These are phyloP conservation scores for Cokeromyces recurvatus DNA, from an alignment of 371 early-diverging fungal species.

Conservation along the genomic window DNA sequence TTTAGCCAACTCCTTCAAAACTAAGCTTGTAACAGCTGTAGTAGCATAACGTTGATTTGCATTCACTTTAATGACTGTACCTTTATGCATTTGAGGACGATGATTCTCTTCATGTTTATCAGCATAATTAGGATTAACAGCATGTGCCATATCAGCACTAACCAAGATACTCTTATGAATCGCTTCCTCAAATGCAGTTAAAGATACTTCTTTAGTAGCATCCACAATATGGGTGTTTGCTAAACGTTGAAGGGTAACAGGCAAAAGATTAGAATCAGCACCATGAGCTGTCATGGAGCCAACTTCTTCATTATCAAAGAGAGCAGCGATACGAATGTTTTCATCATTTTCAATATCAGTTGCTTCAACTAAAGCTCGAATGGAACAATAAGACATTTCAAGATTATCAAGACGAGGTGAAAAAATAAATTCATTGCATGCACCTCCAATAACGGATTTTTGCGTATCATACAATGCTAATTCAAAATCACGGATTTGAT, in stretches of 20 bases:
- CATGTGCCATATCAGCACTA: slow-evolving; percentile 93
- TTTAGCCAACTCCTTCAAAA: slow-evolving; percentile 76
- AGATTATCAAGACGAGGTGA: slow-evolving; percentile 95
- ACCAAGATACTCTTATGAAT: slow-evolving; percentile 80
- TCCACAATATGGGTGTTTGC: slow-evolving; percentile 31
- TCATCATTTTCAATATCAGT: slow-evolving; percentile 59
- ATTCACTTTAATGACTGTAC: slow-evolving; percentile 92
- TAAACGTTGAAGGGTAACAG: slow-evolving; percentile 65
- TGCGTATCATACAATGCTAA: slow-evolving; percentile 83
- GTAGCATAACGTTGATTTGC: slow-evolving; percentile 96
- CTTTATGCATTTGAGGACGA: slow-evolving; percentile 85
- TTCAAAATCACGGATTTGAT: slow-evolving; percentile 89
- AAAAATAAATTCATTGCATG: slow-evolving; percentile 89
- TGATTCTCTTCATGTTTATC: slow-evolving; percentile 88
- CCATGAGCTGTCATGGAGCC: slow-evolving; percentile 96
- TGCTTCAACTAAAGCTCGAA: slow-evolving; percentile 53
- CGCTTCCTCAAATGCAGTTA: slow-evolving; percentile 78
- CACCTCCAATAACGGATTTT: slow-evolving; percentile 82
- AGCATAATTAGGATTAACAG: slow-evolving; percentile 84
- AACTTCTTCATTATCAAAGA: slow-evolving; percentile 98
- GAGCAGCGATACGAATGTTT: slow-evolving; percentile 79
- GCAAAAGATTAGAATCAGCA: slow-evolving; percentile 88
- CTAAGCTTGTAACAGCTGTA: slow-evolving; percentile 75
- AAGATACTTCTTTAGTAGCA: slow-evolving; percentile 12
- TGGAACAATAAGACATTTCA: slow-evolving; percentile 86